These are phyloP conservation scores for Phaeosphaeria sp. DNA, from an alignment of 2,329 filamentous ascomycete genomes.

Conservation along the genomic window DNA sequence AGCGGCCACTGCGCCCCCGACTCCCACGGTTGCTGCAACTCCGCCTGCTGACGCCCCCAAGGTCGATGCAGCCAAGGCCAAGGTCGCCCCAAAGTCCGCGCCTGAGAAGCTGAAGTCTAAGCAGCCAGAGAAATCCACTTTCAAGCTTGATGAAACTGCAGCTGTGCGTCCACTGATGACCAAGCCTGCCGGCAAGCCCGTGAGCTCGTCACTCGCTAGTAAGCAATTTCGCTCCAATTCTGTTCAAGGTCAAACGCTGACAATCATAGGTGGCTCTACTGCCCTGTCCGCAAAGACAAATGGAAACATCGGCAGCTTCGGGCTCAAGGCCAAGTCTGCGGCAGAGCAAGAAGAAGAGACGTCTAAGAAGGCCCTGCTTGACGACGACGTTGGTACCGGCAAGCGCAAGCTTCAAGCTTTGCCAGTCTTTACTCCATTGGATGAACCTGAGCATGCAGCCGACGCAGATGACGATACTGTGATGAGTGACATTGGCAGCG, in stretches of 20 bases:
- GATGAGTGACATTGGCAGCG: slow-evolving; percentile 77
- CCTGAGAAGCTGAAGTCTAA: slow-evolving; percentile 74
- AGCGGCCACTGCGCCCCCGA: slow-evolving; percentile 73
- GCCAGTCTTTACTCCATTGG: slow-evolving; percentile 68
- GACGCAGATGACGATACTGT: slow-evolving; percentile 73
- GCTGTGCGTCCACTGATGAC: slow-evolving; percentile 37
- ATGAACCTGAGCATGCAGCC: slow-evolving; percentile 46
- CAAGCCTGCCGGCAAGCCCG: slow-evolving; percentile 35
- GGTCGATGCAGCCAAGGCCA: slow-evolving; percentile 68
- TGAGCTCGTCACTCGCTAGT: slow-evolving; percentile 21
- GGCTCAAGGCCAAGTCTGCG: slow-evolving; percentile 70
- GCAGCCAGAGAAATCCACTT: slow-evolving; percentile 49
- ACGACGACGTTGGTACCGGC: slow-evolving; percentile 84
- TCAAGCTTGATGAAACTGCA: slow-evolving; percentile 43
- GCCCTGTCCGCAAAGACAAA: slow-evolving; percentile 67
- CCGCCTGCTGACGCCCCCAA: slow-evolving; percentile 26
- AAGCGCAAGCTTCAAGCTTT: slow-evolving; percentile 87
- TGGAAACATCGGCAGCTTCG: slow-evolving; percentile 82
- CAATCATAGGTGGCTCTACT: slow-evolving; percentile 49
- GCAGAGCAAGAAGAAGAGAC: slow-evolving; percentile 70
- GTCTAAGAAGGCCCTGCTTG: slow-evolving; percentile 81
- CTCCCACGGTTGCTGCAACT: slow-evolving; percentile 53
- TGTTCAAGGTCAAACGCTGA: slow-evolving; percentile 18
- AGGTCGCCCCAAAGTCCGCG: slow-evolving; percentile 87
- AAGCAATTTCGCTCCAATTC: slow-evolving; percentile 7